These are phyloP conservation scores for Entelexis paramagnoliae DNA, from an alignment of 1,139 yeast genomes.

Conservation along the genomic window DNA sequence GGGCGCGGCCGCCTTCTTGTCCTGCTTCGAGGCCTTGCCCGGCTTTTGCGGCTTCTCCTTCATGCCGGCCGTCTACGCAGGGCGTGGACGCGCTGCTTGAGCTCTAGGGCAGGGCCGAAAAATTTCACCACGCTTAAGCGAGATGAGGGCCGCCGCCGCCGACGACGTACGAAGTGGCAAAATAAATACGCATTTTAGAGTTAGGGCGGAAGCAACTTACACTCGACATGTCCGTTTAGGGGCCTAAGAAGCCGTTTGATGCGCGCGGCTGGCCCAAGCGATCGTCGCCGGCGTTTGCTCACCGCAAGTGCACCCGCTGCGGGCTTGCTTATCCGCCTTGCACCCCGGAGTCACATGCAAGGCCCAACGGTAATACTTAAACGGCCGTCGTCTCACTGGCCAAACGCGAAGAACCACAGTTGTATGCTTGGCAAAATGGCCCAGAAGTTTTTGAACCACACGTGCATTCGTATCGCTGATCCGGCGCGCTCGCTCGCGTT, in stretches of 20 bases:
- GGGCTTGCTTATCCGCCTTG: background rate
- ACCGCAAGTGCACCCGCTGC: no score
- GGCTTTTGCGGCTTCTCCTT: constrained; percentile 21
- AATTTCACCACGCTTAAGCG: background rate
- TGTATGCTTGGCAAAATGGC: constrained; percentile 8
- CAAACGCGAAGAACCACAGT: background rate
- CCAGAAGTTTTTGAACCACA: constrained; percentile 28
- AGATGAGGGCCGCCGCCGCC: no score
- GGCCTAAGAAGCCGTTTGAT: no score
- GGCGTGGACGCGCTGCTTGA: background rate
- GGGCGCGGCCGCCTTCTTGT: constrained; percentile 8
- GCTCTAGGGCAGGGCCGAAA: background rate
- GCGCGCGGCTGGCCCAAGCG: no score
- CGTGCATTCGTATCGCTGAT: constrained; percentile 67
- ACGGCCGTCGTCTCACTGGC: no score
- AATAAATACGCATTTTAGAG: no score
- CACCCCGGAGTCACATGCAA: background rate
- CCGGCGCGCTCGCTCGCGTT: constrained; percentile 63
- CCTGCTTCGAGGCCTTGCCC: constrained; percentile 16
- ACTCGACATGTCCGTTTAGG: no score
- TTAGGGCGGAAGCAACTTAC: no score
- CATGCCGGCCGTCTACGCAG: background rate
- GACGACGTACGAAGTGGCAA: no score
- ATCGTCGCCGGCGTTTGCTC: no score
- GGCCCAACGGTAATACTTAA: background rate